A percentile compares a stretch with the other conserved stretches of the same genome.
Evolutionary conservation across 257 asterid species (phyloP).

Genomic region (Nicotiana attenuata): DNA sequence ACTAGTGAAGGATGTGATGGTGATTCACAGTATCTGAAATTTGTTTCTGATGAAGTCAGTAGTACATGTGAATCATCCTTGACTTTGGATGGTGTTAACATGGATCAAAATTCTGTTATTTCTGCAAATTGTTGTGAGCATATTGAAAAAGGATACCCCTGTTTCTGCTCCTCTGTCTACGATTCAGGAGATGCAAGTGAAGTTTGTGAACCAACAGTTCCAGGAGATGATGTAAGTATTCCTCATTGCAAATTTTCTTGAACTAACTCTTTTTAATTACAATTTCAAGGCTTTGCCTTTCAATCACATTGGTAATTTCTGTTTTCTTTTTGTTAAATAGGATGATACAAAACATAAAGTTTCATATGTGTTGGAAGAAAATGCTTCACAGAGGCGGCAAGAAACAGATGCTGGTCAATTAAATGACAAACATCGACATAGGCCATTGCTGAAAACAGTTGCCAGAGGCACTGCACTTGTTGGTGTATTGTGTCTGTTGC

Average conservation of each 20-base stretch:
- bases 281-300: background rate
- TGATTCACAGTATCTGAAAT: conserved; percentile 4
- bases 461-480: conserved; percentile 75
- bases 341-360: conserved; percentile 12
- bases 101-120: background rate
- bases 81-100: background rate
- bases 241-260: conserved; percentile 4
- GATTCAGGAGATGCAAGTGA: conserved; percentile 6
- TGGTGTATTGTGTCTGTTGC: conserved; percentile 50
- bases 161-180: conserved; percentile 8
- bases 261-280: background rate
- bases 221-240: conserved; percentile 12
- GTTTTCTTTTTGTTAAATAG: conserved; percentile 26
- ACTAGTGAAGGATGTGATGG: background rate
- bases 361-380: conserved; percentile 10
- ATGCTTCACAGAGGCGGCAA: conserved; percentile 9
- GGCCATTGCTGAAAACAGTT: conserved; percentile 52
- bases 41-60: background rate
- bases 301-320: background rate
- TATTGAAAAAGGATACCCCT: conserved; percentile 14
- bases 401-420: conserved; percentile 18
- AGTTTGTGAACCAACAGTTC: conserved; percentile 9
- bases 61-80: conserved; percentile 1
- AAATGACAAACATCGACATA: conserved; percentile 22
- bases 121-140: conserved; percentile 15